Evolutionary conservation across 2,329 filamentous ascomycete genomes (phyloP).

Genomic region (Fusarium luffae): DNA sequence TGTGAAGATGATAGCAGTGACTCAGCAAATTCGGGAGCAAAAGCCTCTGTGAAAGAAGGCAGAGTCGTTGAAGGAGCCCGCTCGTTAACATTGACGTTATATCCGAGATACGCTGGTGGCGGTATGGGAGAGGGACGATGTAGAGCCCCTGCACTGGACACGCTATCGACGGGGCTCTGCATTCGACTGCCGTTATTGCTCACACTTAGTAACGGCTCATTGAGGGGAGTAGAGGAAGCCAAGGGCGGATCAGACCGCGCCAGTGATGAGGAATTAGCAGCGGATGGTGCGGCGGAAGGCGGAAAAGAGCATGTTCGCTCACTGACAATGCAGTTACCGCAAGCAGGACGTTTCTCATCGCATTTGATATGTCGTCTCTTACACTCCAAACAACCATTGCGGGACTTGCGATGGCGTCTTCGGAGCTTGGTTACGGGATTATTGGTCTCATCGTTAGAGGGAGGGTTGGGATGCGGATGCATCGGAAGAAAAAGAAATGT

Average conservation of each 20-base stretch:
- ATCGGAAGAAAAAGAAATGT: constrained; percentile 10
- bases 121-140: constrained; percentile 21
- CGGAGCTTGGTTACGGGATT: constrained; percentile 47
- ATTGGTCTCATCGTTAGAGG: constrained; percentile 22
- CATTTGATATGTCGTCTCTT: constrained; percentile 57
- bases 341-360: constrained; percentile 55
- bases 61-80: constrained; percentile 31
- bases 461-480: constrained; percentile 37
- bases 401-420: constrained; percentile 55
- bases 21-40: constrained; percentile 23
- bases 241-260: constrained; percentile 12
- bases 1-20: constrained; percentile 22
- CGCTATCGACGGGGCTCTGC: constrained; percentile 41
- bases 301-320: constrained; percentile 53
- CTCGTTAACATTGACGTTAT: constrained; percentile 8
- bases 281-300: constrained; percentile 6
- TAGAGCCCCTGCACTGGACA: constrained; percentile 24
- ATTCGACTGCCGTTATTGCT: constrained; percentile 19
- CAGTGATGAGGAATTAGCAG: constrained; percentile 17
- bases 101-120: constrained; percentile 28
- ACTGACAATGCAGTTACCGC: constrained; percentile 54
- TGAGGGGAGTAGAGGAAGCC: not conserved
- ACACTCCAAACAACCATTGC: constrained; percentile 55
- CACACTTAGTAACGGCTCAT: constrained; percentile 1
- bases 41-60: constrained; percentile 40